These are phyloP conservation scores for Aethionema arabicum DNA, from an alignment of 345 rosid species.

Conservation along the genomic window DNA sequence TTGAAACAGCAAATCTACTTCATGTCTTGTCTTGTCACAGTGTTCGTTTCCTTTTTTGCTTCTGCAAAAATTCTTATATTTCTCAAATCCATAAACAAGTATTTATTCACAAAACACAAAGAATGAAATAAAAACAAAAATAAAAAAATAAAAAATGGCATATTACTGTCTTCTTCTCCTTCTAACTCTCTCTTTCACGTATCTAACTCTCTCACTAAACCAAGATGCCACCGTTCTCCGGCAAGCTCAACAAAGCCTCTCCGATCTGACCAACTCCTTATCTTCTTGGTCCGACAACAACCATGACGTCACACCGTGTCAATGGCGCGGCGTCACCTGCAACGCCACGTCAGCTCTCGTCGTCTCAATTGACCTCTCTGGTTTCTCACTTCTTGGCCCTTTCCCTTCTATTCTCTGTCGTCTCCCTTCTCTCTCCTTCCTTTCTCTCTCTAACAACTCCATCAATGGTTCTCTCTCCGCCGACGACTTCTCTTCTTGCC, in stretches of 20 bases:
- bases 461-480: conserved; percentile 65
- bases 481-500: conserved; percentile 49
- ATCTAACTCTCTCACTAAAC: conserved; percentile 42
- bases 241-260: conserved; percentile 54
- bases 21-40: conserved; percentile 29
- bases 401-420: conserved; percentile 77
- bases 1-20: too few species aligned
- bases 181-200: conserved; percentile 27
- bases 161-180: conserved; percentile 37
- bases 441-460: conserved; percentile 50
- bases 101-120: conserved; percentile 9
- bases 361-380: conserved; percentile 53
- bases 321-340: conserved; percentile 73
- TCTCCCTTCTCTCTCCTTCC: conserved; percentile 51
- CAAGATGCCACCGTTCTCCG: conserved; percentile 77
- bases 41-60: conserved; percentile 32
- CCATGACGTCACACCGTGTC: conserved; percentile 67
- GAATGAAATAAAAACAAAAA: conserved; percentile 13
- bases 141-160: conserved; percentile 34
- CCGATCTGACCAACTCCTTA: conserved; percentile 55
- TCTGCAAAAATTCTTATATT: conserved; percentile 28
- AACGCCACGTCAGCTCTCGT: conserved; percentile 42
- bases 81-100: background rate
- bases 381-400: conserved; percentile 56
- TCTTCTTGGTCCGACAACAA: conserved; percentile 69